phyloP scores from a whole-genome alignment of 2,329 filamentous ascomycete species.

The Cadophora gregata region DNA sequence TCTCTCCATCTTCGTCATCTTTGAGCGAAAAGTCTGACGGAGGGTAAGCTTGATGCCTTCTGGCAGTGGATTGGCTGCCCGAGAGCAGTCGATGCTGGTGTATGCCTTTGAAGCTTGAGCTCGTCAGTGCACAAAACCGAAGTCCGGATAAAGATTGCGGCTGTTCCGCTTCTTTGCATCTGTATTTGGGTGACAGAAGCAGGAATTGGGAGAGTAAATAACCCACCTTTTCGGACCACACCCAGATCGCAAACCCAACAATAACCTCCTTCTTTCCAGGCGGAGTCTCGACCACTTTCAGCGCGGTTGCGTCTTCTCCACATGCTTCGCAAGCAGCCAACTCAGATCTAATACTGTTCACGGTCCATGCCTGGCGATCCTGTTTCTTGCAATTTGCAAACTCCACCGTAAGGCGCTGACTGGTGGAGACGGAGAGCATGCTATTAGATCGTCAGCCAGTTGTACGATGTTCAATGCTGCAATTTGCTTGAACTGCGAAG shows the following conservation, averaged over 20 bases:
- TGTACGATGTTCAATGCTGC: background rate
- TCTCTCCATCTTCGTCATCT: slow-evolving; percentile 7
- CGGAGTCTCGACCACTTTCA: slow-evolving; percentile 12
- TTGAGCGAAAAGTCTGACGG: background rate
- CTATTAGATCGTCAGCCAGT: background rate
- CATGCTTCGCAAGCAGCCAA: slow-evolving; percentile 1
- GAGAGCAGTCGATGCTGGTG: background rate
- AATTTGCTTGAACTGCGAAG: background rate
- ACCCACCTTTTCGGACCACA: slow-evolving; percentile 6
- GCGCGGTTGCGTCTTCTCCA: background rate
- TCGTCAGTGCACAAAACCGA: background rate
- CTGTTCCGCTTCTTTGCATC: no score
- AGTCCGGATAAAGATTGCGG: no score
- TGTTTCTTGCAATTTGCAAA: background rate
- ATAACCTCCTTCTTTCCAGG: slow-evolving; percentile 12
- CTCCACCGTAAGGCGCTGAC: background rate
- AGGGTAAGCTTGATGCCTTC: background rate
- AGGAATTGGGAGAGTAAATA: background rate
- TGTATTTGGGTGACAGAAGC: no score
- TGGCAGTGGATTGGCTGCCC: background rate
- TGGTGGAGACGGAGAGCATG: slow-evolving; percentile 1
- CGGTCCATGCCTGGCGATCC: background rate
- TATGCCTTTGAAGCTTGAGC: slow-evolving; percentile 10
- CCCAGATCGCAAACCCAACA: slow-evolving; percentile 16
- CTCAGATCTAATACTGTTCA: background rate